Base-by-base conservation (phyloP, 2,329 filamentous ascomycete species). In the Stachybotrys chlorohalonatus region DNA sequence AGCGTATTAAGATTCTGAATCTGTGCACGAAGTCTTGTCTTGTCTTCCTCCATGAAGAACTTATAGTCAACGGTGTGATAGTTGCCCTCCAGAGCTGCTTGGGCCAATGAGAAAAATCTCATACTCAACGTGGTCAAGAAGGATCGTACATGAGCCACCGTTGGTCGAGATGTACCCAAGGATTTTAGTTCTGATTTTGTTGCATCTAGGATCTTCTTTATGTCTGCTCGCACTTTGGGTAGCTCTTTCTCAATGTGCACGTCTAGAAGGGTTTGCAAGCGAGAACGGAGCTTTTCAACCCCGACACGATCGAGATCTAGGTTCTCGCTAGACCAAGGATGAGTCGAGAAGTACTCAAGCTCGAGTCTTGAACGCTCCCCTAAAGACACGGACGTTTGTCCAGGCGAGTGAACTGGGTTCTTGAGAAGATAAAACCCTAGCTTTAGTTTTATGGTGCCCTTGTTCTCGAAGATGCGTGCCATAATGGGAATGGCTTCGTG, bases 361-460 rank as follows among this genome's bases (percentile, higher is more conserved):
- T 76, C 75, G 0, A 73, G 60, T 11, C 64, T 59, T 7, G 73
- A 62, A 6, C 58, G 54, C 3, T 63, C 59, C 46, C 69, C 65
- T 48, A 71, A 62, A 49, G 73, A 71, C 32, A 64, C 62, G 6
- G 69, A 60, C 7, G 68, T 60, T 11, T 67, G 54, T 6, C 72
- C 54, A 39, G 69, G 71, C 1, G 55, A 58, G 0, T 60, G 59
- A 70, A 70, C 69, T 7, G 64, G 68, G 1, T 72, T 71, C 1
- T 73, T 73, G 1, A 68, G 58, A 3, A 66, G 51, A 13, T 66
- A 66, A 11, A 75, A 68, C 1, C 65, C 64, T 4, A 63, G 65
- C 54, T 77, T 74, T 0, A 75, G 69, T 32, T 73, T 72, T 2
- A 74, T 75, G 24, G 73, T 66, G 13, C 75, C 69, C 59, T 59